These are phyloP conservation scores for Chrysoporthe deuterocubensis DNA, from an alignment of 2,329 filamentous ascomycete genomes.

Conservation along the genomic window DNA sequence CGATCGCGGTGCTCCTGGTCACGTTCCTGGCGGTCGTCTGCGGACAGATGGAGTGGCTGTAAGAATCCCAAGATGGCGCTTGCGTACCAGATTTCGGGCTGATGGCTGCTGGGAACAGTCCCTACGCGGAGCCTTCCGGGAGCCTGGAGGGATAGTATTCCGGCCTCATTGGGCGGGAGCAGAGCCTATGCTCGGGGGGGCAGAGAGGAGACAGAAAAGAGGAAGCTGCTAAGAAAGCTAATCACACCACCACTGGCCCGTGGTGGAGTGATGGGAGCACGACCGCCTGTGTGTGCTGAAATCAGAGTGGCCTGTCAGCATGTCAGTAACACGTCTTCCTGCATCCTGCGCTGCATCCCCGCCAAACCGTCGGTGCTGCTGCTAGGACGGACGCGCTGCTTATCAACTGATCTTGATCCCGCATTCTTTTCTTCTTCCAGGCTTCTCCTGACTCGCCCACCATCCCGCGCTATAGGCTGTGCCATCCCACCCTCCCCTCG, in stretches of 20 bases:
- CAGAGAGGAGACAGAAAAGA: background rate
- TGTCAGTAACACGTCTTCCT: conserved; percentile 21
- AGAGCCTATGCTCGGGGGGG: no score
- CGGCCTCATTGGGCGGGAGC: no score
- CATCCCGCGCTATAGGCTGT: background rate
- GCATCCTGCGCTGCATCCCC: background rate
- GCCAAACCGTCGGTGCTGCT: conserved; percentile 19
- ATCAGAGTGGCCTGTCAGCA: conserved; percentile 16
- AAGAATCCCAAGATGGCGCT: background rate
- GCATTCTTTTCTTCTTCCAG: background rate
- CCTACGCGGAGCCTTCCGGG: background rate
- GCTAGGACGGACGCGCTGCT: background rate
- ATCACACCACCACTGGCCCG: conserved; percentile 20
- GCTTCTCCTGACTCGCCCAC: background rate
- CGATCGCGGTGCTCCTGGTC: background rate
- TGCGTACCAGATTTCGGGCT: background rate
- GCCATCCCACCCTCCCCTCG: background rate
- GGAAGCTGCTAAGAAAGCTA: background rate
- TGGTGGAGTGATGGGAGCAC: conserved; percentile 24
- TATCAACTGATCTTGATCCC: conserved; percentile 2
- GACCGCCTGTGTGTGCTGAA: background rate
- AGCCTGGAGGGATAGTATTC: background rate
- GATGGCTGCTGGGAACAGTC: background rate
- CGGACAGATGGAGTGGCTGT: background rate
- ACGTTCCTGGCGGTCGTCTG: background rate